Evolutionary conservation across 352 stramenopile genomes (phyloP), one percentile per base, ranked within the genome.

Genomic region (Phytophthora parvispora): DNA sequence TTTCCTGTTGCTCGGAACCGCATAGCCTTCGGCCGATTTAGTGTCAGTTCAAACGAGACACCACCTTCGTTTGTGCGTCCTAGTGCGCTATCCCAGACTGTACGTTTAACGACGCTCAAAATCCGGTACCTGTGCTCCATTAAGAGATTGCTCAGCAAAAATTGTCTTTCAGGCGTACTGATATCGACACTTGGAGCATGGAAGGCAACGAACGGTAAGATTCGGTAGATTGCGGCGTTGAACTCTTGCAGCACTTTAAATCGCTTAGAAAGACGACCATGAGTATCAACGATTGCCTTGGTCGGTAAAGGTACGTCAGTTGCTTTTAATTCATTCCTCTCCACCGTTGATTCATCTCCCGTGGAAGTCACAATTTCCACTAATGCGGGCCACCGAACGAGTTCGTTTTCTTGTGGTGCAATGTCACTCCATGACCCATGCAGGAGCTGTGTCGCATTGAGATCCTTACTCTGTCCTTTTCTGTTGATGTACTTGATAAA

Each of bases 1-100:
- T 91, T 86, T 2, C 81, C 81, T 4, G 76, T 80, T 9, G 78
- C 69, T 13, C 86, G 87, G 54, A 94, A 86, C 0, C 86, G 86
- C 89, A 94, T 96, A 18, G 90, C 90, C 63, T 93, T 95, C 8
- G 86, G 84, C 15, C 89, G 80, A 49, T 94, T 95, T 29, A 97
- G 52, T n/a, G 79, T 88, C 16, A 97, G 52, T n/a, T 96, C 89
- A 32, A 92, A 79, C 1, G 74, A 67, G n/a, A 67, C 69, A 6
- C 64, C 51, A 40, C 57, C 65, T 58, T 77, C 64, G 5, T 78
- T 84, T 8, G 89, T 95, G n/a, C 74, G 72, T 16, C 62, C 70
- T 9, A 97, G 52, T 6, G 86, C 84, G 45, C 81, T 86, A 4
- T 94, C 81, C 90, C 90, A 97, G 13, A 95, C 49, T 5, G 78